Evolutionary conservation across 2,329 filamentous ascomycete genomes (phyloP).

Genomic region (Penicillium corylophilum): DNA sequence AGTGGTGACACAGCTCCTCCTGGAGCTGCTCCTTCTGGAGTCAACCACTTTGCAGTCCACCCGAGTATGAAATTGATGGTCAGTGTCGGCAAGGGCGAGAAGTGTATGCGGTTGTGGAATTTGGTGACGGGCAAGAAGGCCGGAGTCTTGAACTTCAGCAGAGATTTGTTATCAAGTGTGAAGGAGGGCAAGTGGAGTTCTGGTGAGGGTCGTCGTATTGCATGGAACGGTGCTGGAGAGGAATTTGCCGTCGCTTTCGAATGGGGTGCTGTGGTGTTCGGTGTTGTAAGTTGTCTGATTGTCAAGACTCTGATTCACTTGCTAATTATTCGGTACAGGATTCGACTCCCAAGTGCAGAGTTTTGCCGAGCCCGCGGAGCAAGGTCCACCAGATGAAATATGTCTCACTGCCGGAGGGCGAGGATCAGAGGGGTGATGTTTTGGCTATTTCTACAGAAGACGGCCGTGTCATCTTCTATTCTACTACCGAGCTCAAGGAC

Average conservation of each 20-base stretch:
- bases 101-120: constrained; percentile 93
- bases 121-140: constrained; percentile 94
- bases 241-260: constrained; percentile 92
- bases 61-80: constrained; percentile 97
- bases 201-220: constrained; percentile 78
- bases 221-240: constrained; percentile 74
- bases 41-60: constrained; percentile 94
- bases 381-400: constrained; percentile 86
- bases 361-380: constrained; percentile 65
- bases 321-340: constrained; percentile 49
- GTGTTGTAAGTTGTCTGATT: constrained; percentile 55
- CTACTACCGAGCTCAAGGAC: constrained; percentile 54
- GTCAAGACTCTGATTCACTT: background rate
- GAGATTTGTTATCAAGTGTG: constrained; percentile 68
- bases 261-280: constrained; percentile 78
- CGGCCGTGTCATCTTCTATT: constrained; percentile 80
- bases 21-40: constrained; percentile 77
- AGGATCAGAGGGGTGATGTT: constrained; percentile 49
- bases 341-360: constrained; percentile 73
- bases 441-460: constrained; percentile 86
- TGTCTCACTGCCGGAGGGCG: constrained; percentile 51
- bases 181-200: constrained; percentile 74
- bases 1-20: constrained; percentile 85
- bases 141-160: constrained; percentile 81
- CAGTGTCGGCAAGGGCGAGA: constrained; percentile 84